phyloP scores from a whole-genome alignment of 2,329 filamentous ascomycete species.

The Diatrype stigma region DNA sequence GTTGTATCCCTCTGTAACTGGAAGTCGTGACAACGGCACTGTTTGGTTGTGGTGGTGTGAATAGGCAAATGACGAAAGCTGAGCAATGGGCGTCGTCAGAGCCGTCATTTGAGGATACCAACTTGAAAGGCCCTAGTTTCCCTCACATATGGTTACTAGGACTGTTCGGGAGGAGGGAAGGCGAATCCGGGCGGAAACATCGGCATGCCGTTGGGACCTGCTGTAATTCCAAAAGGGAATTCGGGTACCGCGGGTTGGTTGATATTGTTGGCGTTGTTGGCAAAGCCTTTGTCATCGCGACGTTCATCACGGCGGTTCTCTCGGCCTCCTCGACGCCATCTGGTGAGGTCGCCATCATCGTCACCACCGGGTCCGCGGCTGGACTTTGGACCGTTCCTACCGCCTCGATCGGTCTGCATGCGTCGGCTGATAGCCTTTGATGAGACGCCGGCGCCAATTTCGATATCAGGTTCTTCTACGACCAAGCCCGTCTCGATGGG shows the following conservation, averaged over 20 bases:
- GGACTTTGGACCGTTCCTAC: constrained; percentile 61
- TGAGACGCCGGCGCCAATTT: constrained; percentile 94
- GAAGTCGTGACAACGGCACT: background rate
- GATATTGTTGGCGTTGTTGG: constrained; percentile 13
- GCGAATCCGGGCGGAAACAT: constrained; percentile 43
- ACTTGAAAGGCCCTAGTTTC: too few relatives aligned
- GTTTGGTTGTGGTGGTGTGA: background rate
- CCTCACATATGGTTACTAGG: too few relatives aligned
- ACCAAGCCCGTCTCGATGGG: constrained; percentile 78
- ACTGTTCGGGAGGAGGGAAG: constrained; percentile 31
- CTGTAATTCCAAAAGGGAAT: constrained; percentile 40
- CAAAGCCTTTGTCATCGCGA: constrained; percentile 19
- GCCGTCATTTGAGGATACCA: background rate
- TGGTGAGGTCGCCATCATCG: constrained; percentile 22
- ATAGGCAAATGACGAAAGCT: background rate
- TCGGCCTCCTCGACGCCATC: constrained; percentile 21
- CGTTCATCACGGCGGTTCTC: constrained; percentile 21
- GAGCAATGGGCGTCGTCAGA: background rate
- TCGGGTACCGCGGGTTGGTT: constrained; percentile 27
- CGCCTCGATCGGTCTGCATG: constrained; percentile 66
- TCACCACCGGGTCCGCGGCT: constrained; percentile 38
- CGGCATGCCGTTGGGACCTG: constrained; percentile 46
- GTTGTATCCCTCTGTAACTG: background rate
- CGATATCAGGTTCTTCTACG: constrained; percentile 96
- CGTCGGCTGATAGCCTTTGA: constrained; percentile 77